Evolutionary conservation across 306 rosid genomes (phyloP), one percentile per base, ranked within the genome.

Genomic region (Lupinus albus): DNA sequence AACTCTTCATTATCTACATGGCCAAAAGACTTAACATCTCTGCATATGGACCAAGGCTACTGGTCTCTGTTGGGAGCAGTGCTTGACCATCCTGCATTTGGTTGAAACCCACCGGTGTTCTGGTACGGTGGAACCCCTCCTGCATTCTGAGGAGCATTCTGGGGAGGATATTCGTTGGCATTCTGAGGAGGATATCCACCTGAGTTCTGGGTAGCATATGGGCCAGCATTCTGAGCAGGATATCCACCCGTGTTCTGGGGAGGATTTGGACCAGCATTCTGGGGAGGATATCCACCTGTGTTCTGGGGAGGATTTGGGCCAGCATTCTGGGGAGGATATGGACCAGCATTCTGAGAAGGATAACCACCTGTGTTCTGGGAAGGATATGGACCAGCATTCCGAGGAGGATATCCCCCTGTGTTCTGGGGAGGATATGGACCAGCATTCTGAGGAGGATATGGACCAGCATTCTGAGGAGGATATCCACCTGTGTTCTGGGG

Each of bases 1-100:
- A 72, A 13, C 59, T 69, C 77, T 72, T 57, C 21, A 36, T 68
- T 80, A 71, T 85, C 82, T 72, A 80, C 87, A 76, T 68, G 69
- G 80, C 78, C 69, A 80, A 66, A 74, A 79, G 76, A 79, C 13
- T 42, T 42, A 1, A 12, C 47, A 75, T 68, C 67, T 50, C 46
- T 42, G 50, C 36, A 6, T 55, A 53, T 25, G 30, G 30, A 25
- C 30, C 30, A 25, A 25, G 28, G 39, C 75, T 78, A 78, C 59
- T 76, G 35, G 8, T 73, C 82, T 60, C 77, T 70, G 39, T 52
- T 75, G 18, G 86, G 80, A 76, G 67, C 81, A 61, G 30, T 25
- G 4, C 30, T 25, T 25, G 30, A 25, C 30, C 30, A 25, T 25
- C 30, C 30, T 25, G 30, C 30, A 25, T 55, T 76, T 16, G 80